Conservation (phyloP, 495 filamentous ascomycete genomes). For the Lichenothelia convexa region DNA sequence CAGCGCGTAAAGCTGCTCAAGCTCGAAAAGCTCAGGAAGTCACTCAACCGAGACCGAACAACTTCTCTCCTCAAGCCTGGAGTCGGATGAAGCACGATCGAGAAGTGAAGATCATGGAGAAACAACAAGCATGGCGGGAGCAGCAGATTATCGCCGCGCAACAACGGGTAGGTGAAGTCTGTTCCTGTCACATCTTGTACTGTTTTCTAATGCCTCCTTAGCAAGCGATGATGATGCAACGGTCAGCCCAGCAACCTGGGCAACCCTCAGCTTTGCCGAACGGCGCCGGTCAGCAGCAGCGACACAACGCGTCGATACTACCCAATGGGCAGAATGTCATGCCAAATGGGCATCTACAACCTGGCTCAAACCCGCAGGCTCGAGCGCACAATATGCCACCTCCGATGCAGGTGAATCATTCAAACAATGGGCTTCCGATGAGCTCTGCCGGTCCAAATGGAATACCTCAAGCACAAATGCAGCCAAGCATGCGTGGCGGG, state of each 20-base stretch:
- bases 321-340: conserved; percentile 5
- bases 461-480: conserved; percentile 56
- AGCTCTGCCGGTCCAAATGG: conserved; percentile 40
- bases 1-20: conserved; percentile 22
- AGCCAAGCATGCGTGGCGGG: conserved; percentile 37
- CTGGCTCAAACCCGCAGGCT: conserved; percentile 10
- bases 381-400: conserved; percentile 6
- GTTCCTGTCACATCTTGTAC: conserved; percentile 2
- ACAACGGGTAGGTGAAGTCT: conserved; percentile 35
- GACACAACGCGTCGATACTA: conserved; percentile 3
- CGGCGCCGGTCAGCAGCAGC: conserved; percentile 5
- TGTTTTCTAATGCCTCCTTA: background rate
- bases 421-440: conserved; percentile 24
- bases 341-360: conserved; percentile 6
- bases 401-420: conserved; percentile 19
- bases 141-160: conserved; percentile 33
- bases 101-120: conserved; percentile 59
- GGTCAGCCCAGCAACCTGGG: conserved; percentile 2
- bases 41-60: conserved; percentile 14
- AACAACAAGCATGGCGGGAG: conserved; percentile 47
- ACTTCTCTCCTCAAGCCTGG: conserved; percentile 69
- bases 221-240: conserved; percentile 7
- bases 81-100: conserved; percentile 73
- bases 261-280: conserved; percentile 1
- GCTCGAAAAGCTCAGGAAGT: conserved; percentile 22